These are phyloP conservation scores for Salix purpurea DNA, from an alignment of 345 rosid species.

Conservation along the genomic window DNA sequence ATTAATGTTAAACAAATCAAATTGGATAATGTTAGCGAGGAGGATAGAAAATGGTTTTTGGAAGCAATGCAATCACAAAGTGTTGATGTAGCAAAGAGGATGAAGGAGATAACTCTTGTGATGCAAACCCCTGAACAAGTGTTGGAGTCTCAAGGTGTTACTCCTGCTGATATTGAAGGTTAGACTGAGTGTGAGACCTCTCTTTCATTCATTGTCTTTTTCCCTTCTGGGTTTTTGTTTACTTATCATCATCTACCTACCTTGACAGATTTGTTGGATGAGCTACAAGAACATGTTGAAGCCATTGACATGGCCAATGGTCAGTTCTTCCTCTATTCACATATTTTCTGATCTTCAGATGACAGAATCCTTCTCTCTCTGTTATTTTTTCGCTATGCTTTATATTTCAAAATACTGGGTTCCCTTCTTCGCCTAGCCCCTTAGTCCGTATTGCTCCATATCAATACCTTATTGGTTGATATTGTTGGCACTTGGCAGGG, in stretches of 20 bases:
- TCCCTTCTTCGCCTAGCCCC: background rate
- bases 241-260: background rate
- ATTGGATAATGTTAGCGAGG: slow-evolving; percentile 44
- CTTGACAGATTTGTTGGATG: slow-evolving; percentile 56
- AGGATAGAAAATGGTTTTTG: slow-evolving; percentile 87
- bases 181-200: background rate
- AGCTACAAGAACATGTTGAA: slow-evolving; percentile 58
- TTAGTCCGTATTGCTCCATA: background rate
- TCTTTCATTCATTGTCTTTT: background rate
- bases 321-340: background rate
- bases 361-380: no score
- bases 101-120: slow-evolving; percentile 80
- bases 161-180: slow-evolving; percentile 75
- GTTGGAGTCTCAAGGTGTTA: slow-evolving; percentile 71
- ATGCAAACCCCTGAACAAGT: slow-evolving; percentile 69
- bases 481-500: background rate
- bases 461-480: background rate
- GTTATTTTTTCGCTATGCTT: no score
- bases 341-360: no score
- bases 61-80: slow-evolving; percentile 87
- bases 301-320: slow-evolving; percentile 25
- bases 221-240: background rate
- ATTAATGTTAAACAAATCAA: background rate
- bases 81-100: slow-evolving; percentile 66
- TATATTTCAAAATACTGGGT: no score